These are phyloP conservation scores for Erodium texanum DNA, from an alignment of 441 rosid species.

Conservation along the genomic window DNA sequence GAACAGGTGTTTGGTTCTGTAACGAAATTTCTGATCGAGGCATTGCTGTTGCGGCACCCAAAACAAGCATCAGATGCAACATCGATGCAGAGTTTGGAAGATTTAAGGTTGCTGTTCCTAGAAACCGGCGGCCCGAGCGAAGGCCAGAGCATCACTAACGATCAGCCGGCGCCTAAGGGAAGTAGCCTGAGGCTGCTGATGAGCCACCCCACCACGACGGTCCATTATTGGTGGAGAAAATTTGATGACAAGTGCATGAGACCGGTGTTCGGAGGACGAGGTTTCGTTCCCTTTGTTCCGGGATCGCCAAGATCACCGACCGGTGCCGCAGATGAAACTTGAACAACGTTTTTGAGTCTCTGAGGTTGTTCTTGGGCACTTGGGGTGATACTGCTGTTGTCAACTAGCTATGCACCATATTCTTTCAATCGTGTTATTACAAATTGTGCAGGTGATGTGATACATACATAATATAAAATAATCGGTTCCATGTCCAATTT, in stretches of 20 bases:
- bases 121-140: conserved; percentile 34
- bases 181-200: conserved; percentile 42
- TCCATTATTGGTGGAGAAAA: conserved; percentile 58
- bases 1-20: conserved; percentile 62
- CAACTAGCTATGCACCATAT: no score
- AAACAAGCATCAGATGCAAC: conserved; percentile 36
- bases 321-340: conserved; percentile 27
- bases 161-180: conserved; percentile 12
- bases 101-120: conserved; percentile 34
- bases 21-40: conserved; percentile 54
- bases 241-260: conserved; percentile 63
- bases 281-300: conserved; percentile 32
- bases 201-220: conserved; percentile 41
- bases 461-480: no score
- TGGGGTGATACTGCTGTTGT: no score
- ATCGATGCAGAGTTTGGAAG: conserved; percentile 43
- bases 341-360: background rate
- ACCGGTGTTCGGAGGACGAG: conserved; percentile 61
- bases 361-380: conserved; percentile 10
- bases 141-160: no score
- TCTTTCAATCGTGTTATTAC: no score
- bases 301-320: conserved; percentile 22
- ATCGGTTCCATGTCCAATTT: no score
- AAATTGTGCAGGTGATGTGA: no score
- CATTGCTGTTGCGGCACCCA: conserved; percentile 31